Conservation (phyloP, 441 rosid genomes). For the Euphorbia schlechtendalii region DNA sequence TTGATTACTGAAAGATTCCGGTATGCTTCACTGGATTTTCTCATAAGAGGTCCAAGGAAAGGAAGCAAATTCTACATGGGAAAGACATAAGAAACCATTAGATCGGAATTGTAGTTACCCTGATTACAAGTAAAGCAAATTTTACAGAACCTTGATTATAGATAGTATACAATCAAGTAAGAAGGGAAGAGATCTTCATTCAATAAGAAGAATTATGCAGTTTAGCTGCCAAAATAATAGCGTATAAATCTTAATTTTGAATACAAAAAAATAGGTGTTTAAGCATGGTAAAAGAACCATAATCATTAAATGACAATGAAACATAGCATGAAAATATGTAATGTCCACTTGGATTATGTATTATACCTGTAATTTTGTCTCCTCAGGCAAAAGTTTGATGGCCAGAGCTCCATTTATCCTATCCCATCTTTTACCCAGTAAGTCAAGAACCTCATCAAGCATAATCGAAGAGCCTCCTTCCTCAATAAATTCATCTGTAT, state of each 20-base stretch:
- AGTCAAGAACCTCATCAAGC: slow-evolving; percentile 87
- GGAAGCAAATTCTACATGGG: slow-evolving; percentile 73
- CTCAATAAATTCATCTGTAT: slow-evolving; percentile 65
- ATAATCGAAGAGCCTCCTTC: slow-evolving; percentile 78
- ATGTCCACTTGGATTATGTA: background rate
- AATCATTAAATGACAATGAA: background rate
- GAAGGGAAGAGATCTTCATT: background rate
- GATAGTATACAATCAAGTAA: background rate
- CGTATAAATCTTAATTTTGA: background rate
- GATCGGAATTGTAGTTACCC: slow-evolving; percentile 9
- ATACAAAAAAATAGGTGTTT: background rate
- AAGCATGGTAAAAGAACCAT: background rate
- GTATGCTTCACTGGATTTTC: slow-evolving; percentile 89
- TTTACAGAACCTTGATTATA: background rate
- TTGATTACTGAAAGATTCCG: slow-evolving; percentile 84
- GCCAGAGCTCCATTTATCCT: slow-evolving; percentile 98
- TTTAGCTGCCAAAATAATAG: background rate
- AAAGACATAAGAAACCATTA: slow-evolving; percentile 26
- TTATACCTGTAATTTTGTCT: slow-evolving; percentile 86
- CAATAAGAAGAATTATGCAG: background rate
- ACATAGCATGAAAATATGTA: background rate
- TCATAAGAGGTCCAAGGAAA: slow-evolving; percentile 89
- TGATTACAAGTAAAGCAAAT: background rate
- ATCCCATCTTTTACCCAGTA: slow-evolving; percentile 91
- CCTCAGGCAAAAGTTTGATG: slow-evolving; percentile 86